A percentile compares a stretch with the other conserved stretches of the same genome.
phyloP scores from a whole-genome alignment of 805 yeast species.

The Pichia scutulata region DNA sequence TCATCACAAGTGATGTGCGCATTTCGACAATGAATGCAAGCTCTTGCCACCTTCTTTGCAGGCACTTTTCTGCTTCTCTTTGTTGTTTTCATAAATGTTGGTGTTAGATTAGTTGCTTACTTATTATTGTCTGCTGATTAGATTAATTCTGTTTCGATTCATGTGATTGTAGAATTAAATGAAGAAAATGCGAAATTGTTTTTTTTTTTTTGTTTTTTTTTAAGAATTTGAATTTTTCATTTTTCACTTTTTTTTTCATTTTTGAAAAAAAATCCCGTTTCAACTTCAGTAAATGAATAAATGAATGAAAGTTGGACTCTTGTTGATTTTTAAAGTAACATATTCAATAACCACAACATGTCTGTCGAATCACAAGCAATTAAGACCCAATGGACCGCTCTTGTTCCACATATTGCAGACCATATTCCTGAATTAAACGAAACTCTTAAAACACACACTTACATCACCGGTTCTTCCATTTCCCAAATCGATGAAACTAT shows the following conservation, averaged over 20 bases:
- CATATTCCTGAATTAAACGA: slow-evolving; percentile 59
- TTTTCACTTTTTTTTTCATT: too few relatives aligned
- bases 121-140: neutral
- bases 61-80: slow-evolving; percentile 27
- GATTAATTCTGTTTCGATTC: neutral
- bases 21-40: slow-evolving; percentile 85
- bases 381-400: slow-evolving; percentile 70
- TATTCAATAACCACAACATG: neutral
- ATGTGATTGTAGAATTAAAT: neutral
- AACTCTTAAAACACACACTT: slow-evolving; percentile 61
- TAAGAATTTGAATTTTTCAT: too few relatives aligned
- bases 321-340: too few relatives aligned
- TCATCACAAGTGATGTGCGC: slow-evolving; percentile 92
- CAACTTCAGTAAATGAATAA: neutral
- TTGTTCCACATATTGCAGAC: slow-evolving; percentile 42
- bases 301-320: too few relatives aligned
- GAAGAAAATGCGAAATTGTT: neutral
- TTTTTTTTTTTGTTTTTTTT: neutral
- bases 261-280: neutral
- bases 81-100: neutral
- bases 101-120: neutral
- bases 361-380: neutral
- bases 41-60: slow-evolving; percentile 64
- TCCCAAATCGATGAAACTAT: slow-evolving; percentile 65
- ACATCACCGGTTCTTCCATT: slow-evolving; percentile 58